Evolutionary conservation across 75 land plant genomes (phyloP), one percentile per base, ranked within the genome.

Genomic region (Pinus taeda): DNA sequence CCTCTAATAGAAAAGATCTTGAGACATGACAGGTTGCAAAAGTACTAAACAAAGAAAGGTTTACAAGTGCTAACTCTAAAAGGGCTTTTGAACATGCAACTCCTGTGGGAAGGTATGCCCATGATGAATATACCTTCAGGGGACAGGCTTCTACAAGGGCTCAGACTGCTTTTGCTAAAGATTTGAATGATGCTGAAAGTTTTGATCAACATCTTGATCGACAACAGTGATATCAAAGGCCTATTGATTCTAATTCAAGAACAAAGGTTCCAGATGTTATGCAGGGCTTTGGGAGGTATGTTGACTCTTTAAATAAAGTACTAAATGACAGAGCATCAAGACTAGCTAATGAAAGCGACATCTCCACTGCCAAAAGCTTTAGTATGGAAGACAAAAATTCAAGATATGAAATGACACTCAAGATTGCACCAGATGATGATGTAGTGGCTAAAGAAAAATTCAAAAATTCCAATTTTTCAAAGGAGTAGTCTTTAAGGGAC

Each of bases 171-270:
- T 8, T 18, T 17, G 36, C n/a, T 36, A 67, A 67, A 39, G 71
- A 39, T 67, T 67, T 39, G 21, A 53, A 67, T 67, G 21, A 67
- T 67, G 45, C 45, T 3, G 71, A 67, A 67, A 67, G 49, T 17
- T 5, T 67, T 7, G 49, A 67, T 18, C 71, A 67, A 39, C 20
- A 36, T 67, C 20, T 20, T 67, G 71, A 67, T 39, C 53, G 49
- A 45, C 45, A 67, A 33, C 73, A 82, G 26, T 33, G 79, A 60
- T 71, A 55, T 79, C 67, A 59, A 59, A 75, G 67, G 75, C n/a
- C 29, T 55, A 3, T 29, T 81, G 79, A 81, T 15, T 49, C 60
- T 70, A 67, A 69, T 39, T 57, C 63, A 67, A 36, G 71, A 67
- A 11, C 45, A 39, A 67, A 67, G 45, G n/a, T 45, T 67, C 42